Percentiles rank a stretch among this genome's conserved stretches.
Conservation (phyloP, 164 flowering plant species). For the Annona squamosa region DNA sequence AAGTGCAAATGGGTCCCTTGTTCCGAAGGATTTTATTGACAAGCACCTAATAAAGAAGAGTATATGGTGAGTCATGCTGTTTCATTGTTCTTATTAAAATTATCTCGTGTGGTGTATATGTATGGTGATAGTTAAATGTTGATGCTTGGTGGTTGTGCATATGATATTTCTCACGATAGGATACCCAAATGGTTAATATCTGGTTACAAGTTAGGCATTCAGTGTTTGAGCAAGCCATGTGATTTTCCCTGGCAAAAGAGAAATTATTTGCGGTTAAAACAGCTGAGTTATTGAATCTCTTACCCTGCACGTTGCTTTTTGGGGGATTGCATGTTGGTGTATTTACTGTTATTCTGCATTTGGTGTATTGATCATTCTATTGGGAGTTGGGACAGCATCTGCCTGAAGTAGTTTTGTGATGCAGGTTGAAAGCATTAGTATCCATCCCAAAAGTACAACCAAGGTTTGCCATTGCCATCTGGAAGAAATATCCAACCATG, state of each 20-base stretch:
- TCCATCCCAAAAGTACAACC: constrained; percentile 97
- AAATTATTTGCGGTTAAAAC: no score
- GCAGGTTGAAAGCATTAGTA: constrained; percentile 83
- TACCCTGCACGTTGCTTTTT: not conserved
- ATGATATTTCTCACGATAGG: not conserved
- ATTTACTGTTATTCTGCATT: not conserved
- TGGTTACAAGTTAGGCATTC: no score
- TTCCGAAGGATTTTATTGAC: constrained; percentile 66
- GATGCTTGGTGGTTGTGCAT: not conserved
- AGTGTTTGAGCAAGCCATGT: no score
- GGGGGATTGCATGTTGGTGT: not conserved
- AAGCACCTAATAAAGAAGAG: constrained; percentile 54
- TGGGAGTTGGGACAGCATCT: not conserved
- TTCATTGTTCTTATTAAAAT: not conserved
- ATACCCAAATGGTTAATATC: no score
- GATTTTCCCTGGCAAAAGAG: no score
- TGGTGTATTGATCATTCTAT: not conserved
- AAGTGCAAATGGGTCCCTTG: constrained; percentile 72
- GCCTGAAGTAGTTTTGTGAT: not conserved
- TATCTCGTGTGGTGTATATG: not conserved
- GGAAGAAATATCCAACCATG: constrained; percentile 96
- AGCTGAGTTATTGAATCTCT: not conserved
- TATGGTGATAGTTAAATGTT: not conserved
- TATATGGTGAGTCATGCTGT: constrained; percentile 48
- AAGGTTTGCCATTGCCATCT: constrained; percentile 81